Conservation (phyloP, 805 yeast genomes). For the Lipomyces kockii region DNA sequence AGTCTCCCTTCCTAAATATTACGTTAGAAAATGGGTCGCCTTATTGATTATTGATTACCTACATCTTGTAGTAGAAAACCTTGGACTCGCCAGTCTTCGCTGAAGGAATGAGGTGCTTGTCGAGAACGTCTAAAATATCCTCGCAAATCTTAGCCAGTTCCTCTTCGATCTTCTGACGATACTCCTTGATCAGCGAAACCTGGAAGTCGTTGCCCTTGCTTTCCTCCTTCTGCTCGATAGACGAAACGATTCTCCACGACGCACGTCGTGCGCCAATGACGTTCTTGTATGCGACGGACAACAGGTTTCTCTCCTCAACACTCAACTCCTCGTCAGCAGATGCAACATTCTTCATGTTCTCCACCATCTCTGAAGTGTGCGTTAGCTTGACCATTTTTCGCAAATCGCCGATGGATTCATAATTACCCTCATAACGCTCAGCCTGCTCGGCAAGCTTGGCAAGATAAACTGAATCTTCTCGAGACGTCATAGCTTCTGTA, state of each 20-base stretch:
- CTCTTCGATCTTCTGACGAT: conserved; percentile 91
- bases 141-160: conserved; percentile 93
- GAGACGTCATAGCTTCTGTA: conserved; percentile 24
- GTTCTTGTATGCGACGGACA: conserved; percentile 97
- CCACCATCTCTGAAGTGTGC: conserved; percentile 55
- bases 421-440: conserved; percentile 98
- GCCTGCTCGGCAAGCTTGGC: conserved; percentile 99
- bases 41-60: neutral
- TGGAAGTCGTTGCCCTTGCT: conserved; percentile 92
- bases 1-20: conserved; percentile 76
- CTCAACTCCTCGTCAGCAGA: conserved; percentile 93
- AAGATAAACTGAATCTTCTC: conserved; percentile 89
- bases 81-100: conserved; percentile 97
- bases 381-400: neutral
- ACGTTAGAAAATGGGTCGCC: neutral
- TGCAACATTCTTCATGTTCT: conserved; percentile 97
- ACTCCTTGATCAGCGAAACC: conserved; percentile 85
- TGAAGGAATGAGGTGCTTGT: conserved; percentile 87
- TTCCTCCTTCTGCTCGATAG: conserved; percentile 98
- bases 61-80: conserved; percentile 97
- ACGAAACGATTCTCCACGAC: conserved; percentile 97
- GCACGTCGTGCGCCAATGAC: conserved; percentile 99
- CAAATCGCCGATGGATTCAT: neutral
- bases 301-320: conserved; percentile 96
- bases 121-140: conserved; percentile 85